Percentiles rank a stretch among this genome's conserved stretches.
Conservation (phyloP, 768 basidiomycete genomes). For the Russula brevipes region DNA sequence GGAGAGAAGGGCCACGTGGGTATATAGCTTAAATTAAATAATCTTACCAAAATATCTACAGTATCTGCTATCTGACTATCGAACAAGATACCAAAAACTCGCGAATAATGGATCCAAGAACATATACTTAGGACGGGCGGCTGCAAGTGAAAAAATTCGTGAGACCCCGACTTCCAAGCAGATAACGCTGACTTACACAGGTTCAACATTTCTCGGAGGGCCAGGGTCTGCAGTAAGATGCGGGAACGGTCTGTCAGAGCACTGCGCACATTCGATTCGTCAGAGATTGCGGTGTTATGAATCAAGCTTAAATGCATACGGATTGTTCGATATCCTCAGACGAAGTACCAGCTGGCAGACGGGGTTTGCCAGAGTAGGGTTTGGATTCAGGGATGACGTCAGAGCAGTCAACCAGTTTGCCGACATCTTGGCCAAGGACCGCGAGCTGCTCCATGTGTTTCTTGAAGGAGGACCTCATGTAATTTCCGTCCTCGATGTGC, state of each 20-base stretch:
- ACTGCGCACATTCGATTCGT: constrained; percentile 4
- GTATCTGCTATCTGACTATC: not conserved
- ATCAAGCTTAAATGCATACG: not conserved
- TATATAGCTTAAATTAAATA: no score
- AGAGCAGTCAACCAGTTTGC: constrained; percentile 25
- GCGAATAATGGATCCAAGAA: not conserved
- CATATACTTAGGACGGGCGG: not conserved
- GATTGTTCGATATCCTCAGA: not conserved
- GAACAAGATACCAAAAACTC: not conserved
- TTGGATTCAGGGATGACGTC: constrained; percentile 17
- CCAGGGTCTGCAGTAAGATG: constrained; percentile 10
- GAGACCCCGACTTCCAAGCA: not conserved
- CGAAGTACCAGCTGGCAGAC: constrained; percentile 14
- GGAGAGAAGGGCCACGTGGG: no score
- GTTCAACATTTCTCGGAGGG: not conserved
- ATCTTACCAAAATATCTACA: not conserved
- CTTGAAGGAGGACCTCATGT: constrained; percentile 29
- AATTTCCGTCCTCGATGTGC: constrained; percentile 31
- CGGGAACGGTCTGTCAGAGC: not conserved
- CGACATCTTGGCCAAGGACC: constrained; percentile 30
- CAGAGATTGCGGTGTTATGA: not conserved
- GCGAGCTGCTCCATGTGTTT: constrained; percentile 32
- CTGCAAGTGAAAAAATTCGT: not conserved
- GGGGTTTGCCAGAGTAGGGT: not conserved
- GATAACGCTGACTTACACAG: constrained; percentile 6